Base-by-base conservation (phyloP, 306 rosid genomes). In the Coriaria nepalensis region DNA sequence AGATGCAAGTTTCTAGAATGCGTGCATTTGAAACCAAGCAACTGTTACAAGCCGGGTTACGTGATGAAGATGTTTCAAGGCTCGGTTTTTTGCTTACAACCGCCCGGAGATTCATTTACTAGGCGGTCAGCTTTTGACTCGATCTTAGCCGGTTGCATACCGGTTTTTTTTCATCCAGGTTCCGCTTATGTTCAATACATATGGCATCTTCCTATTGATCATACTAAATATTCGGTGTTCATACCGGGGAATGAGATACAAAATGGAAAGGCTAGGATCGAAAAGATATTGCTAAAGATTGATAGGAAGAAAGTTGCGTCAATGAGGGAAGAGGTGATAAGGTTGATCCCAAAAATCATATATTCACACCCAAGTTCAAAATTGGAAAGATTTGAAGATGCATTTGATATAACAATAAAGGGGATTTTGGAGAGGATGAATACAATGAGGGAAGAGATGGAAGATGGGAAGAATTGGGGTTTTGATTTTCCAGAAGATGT, bases 151-250 rank as follows among this genome's bases (percentile, higher is more conserved):
- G 94, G 94, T 0, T 83, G 94, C 11, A 56, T 83, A 0, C 90
- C 94, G 2, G 94, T 83, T 20, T 80, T 83, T 48, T 80, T 83
- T 70, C 80, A 84, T 58, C 97, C 95, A 0, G 95, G 95, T 2
- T 64, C 87, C 0, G 95, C 95, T 35, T 88, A 83, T 68, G 71
- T 95, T 0, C 97, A 88, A 37, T 88, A 88, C 43, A 0, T 37
- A 6, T 88, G 97, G 97, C 68, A 70, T 67, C 64, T 88, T 0
- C 97, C 95, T 0, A 52, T 47, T 66, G 79, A 72, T 42, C 68
- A 76, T 34, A 72, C 72, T 2, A 51, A 50, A 32, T 88, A 84
- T 47, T 78, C 97, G 3, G 87, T 84, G 56, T 84, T 61, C 55
- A 70, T 81, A 52, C 90, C 93, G 0, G 90, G 77, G 68, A 78